Conservation (phyloP, 2,329 filamentous ascomycete species). For the Sclerotinia spermophila region DNA sequence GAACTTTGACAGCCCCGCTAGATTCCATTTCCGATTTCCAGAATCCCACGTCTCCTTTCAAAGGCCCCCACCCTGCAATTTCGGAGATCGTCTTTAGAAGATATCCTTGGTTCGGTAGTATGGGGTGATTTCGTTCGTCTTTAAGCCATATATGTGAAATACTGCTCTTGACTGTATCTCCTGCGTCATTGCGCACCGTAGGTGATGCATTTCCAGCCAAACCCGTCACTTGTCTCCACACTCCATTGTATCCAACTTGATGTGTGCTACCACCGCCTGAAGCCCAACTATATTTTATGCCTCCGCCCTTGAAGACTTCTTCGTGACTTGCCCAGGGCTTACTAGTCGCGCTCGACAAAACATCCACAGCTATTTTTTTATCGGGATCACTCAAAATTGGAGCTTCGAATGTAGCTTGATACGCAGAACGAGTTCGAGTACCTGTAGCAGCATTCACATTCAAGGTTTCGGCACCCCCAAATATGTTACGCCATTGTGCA, state of each 20-base stretch:
- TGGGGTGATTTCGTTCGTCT: slow-evolving; percentile 78
- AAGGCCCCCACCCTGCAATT: slow-evolving; percentile 78
- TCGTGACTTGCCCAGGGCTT: slow-evolving; percentile 95
- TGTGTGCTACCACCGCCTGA: slow-evolving; percentile 63
- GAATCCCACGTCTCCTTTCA: slow-evolving; percentile 89
- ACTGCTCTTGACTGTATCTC: slow-evolving; percentile 86
- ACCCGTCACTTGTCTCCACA: slow-evolving; percentile 86
- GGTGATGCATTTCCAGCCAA: slow-evolving; percentile 73
- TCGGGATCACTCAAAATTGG: slow-evolving; percentile 84
- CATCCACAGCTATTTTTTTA: slow-evolving; percentile 73
- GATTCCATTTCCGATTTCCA: slow-evolving; percentile 87
- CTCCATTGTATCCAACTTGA: slow-evolving; percentile 72
- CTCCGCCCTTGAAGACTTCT: slow-evolving; percentile 76
- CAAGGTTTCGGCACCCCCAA: slow-evolving; percentile 88
- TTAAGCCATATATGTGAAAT: slow-evolving; percentile 76
- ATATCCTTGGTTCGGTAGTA: slow-evolving; percentile 80
- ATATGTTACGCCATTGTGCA: slow-evolving; percentile 82
- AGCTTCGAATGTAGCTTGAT: slow-evolving; percentile 79
- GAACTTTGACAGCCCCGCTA: slow-evolving; percentile 67
- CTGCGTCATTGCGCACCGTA: slow-evolving; percentile 78
- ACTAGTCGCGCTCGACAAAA: slow-evolving; percentile 75
- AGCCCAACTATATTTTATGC: slow-evolving; percentile 72
- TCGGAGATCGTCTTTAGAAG: slow-evolving; percentile 75
- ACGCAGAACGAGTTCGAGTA: slow-evolving; percentile 86
- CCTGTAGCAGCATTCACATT: slow-evolving; percentile 84